A percentile compares a stretch with the other conserved stretches of the same genome.
Evolutionary conservation across 2,329 filamentous ascomycete genomes (phyloP).

Genomic region (Diplodia sapinea): DNA sequence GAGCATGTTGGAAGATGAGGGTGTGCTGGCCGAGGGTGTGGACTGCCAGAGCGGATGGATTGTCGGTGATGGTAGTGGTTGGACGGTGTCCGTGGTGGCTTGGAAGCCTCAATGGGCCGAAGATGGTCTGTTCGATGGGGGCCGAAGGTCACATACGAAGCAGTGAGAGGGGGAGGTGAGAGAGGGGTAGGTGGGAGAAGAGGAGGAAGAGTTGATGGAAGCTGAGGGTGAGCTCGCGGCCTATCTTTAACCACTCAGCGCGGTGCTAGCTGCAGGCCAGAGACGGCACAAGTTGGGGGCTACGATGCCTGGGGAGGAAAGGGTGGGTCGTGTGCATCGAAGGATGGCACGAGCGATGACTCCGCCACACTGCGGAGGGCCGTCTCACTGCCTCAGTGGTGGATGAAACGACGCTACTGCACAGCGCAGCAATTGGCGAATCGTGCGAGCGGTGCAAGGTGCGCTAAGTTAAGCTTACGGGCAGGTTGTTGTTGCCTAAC

Average conservation of each 20-base stretch:
- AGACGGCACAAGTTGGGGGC: slow-evolving; percentile 6
- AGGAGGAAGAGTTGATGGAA: neutral
- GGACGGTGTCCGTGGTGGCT: neutral
- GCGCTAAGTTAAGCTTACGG: neutral
- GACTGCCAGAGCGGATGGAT: neutral
- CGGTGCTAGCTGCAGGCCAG: too few species aligned
- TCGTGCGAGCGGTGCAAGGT: neutral
- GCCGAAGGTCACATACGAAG: too few species aligned
- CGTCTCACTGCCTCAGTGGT: slow-evolving; percentile 14
- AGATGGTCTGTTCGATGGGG: too few species aligned
- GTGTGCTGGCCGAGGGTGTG: neutral
- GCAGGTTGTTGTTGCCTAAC: neutral
- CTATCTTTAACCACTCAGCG: slow-evolving; percentile 1
- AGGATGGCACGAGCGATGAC: neutral
- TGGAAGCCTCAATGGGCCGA: neutral
- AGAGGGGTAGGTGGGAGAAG: neutral
- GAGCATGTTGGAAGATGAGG: neutral
- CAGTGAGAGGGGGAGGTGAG: too few species aligned
- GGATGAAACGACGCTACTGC: slow-evolving; percentile 21
- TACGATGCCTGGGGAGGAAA: neutral
- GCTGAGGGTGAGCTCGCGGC: neutral
- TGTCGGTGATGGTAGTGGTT: neutral
- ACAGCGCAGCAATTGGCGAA: neutral
- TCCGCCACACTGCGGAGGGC: slow-evolving; percentile 6
- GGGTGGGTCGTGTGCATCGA: neutral